These are phyloP conservation scores for Sporisorium reilianum DNA, from an alignment of 1,284 basidiomycete genomes.

Conservation along the genomic window DNA sequence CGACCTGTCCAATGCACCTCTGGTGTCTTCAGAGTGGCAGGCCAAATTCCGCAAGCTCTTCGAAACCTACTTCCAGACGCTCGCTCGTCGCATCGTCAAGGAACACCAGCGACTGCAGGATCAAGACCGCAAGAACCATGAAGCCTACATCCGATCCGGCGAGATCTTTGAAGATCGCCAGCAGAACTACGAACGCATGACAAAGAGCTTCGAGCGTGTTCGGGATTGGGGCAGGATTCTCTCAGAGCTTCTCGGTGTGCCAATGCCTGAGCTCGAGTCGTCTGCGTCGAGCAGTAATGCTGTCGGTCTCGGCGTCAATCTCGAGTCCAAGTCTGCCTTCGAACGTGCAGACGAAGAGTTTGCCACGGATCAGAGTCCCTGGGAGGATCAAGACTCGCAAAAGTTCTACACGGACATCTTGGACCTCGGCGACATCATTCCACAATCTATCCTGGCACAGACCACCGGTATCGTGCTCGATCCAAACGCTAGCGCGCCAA, in stretches of 20 bases:
- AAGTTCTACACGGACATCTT: constrained; percentile 93
- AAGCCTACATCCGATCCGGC: constrained; percentile 97
- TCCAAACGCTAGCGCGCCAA: constrained; percentile 74
- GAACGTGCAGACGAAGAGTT: constrained; percentile 59
- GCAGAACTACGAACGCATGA: constrained; percentile 98
- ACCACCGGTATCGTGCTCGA: constrained; percentile 19
- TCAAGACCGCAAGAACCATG: constrained; percentile 94
- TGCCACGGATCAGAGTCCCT: constrained; percentile 77
- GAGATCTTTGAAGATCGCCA: constrained; percentile 99
- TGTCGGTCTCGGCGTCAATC: constrained; percentile 72
- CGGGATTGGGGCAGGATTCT: constrained; percentile 71
- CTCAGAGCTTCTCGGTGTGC: constrained; percentile 85
- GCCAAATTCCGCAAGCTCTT: constrained; percentile 92
- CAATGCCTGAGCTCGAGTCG: constrained; percentile 84
- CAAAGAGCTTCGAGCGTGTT: constrained; percentile 91
- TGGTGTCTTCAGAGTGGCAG: constrained; percentile 82
- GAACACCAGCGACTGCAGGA: constrained; percentile 85
- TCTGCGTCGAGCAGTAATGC: constrained; percentile 72
- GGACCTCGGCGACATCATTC: constrained; percentile 91
- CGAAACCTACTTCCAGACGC: constrained; percentile 89
- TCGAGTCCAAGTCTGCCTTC: constrained; percentile 70
- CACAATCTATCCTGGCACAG: constrained; percentile 81
- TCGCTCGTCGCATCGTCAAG: constrained; percentile 84
- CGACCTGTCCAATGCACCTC: constrained; percentile 69
- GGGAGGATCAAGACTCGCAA: constrained; percentile 98